phyloP scores from a whole-genome alignment of 768 basidiomycete genomes.

The Trametes meyenii region DNA sequence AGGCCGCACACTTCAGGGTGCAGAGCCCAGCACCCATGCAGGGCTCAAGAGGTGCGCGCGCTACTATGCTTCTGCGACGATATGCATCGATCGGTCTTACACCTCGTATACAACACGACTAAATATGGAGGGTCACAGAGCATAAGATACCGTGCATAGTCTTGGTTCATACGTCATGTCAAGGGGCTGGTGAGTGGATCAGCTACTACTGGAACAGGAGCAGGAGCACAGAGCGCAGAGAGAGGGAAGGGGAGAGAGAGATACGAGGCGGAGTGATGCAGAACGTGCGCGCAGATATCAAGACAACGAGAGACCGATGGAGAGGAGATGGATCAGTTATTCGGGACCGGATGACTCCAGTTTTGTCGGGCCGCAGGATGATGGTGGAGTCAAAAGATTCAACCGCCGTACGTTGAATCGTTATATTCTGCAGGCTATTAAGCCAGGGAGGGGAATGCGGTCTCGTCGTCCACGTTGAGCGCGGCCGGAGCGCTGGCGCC shows the following conservation, averaged over 20 bases:
- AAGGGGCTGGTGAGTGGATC: conserved; percentile 17
- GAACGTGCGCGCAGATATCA: conserved; percentile 19
- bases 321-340: conserved; percentile 16
- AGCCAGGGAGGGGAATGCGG: conserved; percentile 88
- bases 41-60: too few species aligned
- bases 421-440: conserved; percentile 31
- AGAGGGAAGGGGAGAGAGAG: conserved; percentile 9
- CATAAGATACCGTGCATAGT: conserved; percentile 30
- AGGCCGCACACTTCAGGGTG: too few species aligned
- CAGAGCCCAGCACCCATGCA: too few species aligned
- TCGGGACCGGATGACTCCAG: conserved; percentile 19
- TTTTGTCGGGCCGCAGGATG: conserved; percentile 16
- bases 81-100: conserved; percentile 23
- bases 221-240: conserved; percentile 18
- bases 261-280: conserved; percentile 21
- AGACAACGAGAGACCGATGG: conserved; percentile 19
- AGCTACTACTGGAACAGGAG: conserved; percentile 22
- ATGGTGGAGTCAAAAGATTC: conserved; percentile 13
- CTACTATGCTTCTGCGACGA: not conserved
- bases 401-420: conserved; percentile 10
- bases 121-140: conserved; percentile 25
- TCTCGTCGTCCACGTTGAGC: conserved; percentile 80
- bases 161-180: conserved; percentile 29
- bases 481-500: conserved; percentile 40
- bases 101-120: conserved; percentile 30